Base-by-base conservation (phyloP, 2,329 filamentous ascomycete species). In the Paecilomyces dactylethromorphus region DNA sequence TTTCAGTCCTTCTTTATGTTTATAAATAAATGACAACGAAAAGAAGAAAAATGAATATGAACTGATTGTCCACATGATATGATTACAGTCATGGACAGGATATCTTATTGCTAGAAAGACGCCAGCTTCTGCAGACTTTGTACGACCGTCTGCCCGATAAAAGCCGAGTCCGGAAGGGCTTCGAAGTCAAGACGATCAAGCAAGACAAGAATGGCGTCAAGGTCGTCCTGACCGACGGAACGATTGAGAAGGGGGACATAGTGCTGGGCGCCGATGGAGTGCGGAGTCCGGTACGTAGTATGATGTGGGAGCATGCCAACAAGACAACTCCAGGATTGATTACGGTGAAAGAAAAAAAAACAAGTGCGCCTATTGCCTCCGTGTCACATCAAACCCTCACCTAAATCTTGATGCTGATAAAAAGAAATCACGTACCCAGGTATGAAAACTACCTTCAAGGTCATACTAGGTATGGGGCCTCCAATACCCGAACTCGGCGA, bases 221-320 rank as follows among this genome's bases (percentile, higher is more conserved):
- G 3, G 73, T 74, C 12, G 62, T 59, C 13, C 73, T 70, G 55
- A 63, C 60, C 0, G 74, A 77, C 58, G 74, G 75, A 8, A 66
- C 66, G 1, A 50, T 65, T 1, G 70, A 72, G 60, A 32, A 61
- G 0, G 75, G 72, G 0, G 65, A 71, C 57, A 60, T 79, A 15
- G 62, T 75, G 10, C 61, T 78, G 13, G 77, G 75, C 18, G 71
- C 74, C 8, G 77, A 79, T 54, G 77, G 77, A 33, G 72, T 73
- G 2, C 71, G 75, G 60, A 78, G 75, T 62, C 69, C 60, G 39
- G 69, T 72, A 8, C 69, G 75, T 2, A 56, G 59, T 10, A 63
- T 68, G 21, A 73, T 78, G 68, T 64, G 61, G 59, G 53, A 58
- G 21, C 39, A 57, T 18, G 61, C 59, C 24, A 60, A 63, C 24